Conservation (phyloP, 2,329 filamentous ascomycete species). For the Colletotrichum spinosum region DNA sequence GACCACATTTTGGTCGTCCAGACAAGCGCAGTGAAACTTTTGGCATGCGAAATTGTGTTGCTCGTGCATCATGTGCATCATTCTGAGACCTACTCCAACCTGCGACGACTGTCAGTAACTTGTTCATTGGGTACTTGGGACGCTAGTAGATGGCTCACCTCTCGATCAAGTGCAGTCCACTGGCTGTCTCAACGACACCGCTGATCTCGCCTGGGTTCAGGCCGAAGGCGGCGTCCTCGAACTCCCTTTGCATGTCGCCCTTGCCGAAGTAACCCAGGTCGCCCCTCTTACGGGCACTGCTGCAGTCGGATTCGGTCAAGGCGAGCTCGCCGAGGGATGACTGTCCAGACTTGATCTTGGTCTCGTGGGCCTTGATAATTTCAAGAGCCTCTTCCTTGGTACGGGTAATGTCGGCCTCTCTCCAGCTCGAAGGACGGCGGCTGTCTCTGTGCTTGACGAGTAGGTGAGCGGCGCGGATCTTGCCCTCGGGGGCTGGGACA, state of each 20-base stretch:
- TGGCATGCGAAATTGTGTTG: slow-evolving; percentile 1
- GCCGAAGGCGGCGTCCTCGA: slow-evolving; percentile 95
- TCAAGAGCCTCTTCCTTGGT: slow-evolving; percentile 86
- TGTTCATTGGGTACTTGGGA: neutral
- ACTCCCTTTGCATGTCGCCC: slow-evolving; percentile 98
- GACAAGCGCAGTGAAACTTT: slow-evolving; percentile 24
- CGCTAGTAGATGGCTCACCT: slow-evolving; percentile 66
- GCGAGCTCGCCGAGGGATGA: slow-evolving; percentile 84
- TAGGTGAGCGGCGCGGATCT: slow-evolving; percentile 93
- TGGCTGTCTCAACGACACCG: slow-evolving; percentile 88
- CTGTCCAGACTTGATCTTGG: slow-evolving; percentile 78
- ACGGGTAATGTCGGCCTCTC: slow-evolving; percentile 87
- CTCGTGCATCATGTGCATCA: neutral
- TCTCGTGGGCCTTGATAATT: slow-evolving; percentile 81
- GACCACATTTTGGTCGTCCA: neutral
- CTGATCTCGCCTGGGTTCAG: slow-evolving; percentile 89
- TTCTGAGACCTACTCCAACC: slow-evolving; percentile 44
- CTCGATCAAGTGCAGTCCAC: slow-evolving; percentile 95
- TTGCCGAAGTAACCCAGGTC: slow-evolving; percentile 95
- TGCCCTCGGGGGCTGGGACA: slow-evolving; percentile 69
- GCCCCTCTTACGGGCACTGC: slow-evolving; percentile 91
- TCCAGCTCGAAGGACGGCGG: slow-evolving; percentile 91
- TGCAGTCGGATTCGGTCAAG: slow-evolving; percentile 91
- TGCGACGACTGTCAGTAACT: slow-evolving; percentile 73
- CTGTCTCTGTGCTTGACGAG: slow-evolving; percentile 94